Percentiles rank a stretch among this genome's conserved stretches.
phyloP scores from a whole-genome alignment of 495 filamentous ascomycete species.

The Hypoxylon cercidicola region DNA sequence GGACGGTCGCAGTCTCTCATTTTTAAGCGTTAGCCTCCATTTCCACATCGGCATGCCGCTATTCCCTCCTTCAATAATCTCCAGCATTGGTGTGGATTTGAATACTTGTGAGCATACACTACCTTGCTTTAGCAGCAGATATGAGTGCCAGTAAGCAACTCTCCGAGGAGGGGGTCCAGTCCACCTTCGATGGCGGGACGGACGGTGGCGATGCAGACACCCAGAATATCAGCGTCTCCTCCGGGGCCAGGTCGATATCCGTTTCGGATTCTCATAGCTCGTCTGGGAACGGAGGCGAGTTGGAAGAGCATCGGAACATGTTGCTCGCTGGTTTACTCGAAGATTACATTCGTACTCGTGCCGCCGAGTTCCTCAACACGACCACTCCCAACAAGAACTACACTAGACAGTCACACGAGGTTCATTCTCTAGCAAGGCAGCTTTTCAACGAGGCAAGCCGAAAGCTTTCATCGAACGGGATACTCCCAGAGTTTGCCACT shows the following conservation, averaged over 20 bases:
- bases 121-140: background rate
- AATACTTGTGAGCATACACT: background rate
- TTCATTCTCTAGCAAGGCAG: constrained; percentile 35
- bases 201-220: constrained; percentile 28
- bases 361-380: constrained; percentile 42
- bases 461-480: constrained; percentile 37
- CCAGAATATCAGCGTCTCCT: constrained; percentile 31
- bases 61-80: background rate
- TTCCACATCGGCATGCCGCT: constrained; percentile 14
- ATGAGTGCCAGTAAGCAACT: constrained; percentile 19
- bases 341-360: constrained; percentile 44
- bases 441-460: constrained; percentile 38
- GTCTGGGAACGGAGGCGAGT: constrained; percentile 12
- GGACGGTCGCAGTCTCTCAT: background rate
- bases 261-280: constrained; percentile 18
- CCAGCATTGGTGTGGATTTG: background rate
- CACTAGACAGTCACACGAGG: constrained; percentile 42
- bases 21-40: background rate
- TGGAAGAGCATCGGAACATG: constrained; percentile 48
- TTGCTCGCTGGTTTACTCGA: constrained; percentile 48
- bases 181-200: constrained; percentile 8
- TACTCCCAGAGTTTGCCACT: constrained; percentile 31
- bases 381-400: constrained; percentile 39
- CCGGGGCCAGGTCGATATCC: constrained; percentile 20
- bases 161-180: constrained; percentile 1